Evolutionary conservation across 441 rosid species (phyloP).

Genomic region (Mallotus japonicus): DNA sequence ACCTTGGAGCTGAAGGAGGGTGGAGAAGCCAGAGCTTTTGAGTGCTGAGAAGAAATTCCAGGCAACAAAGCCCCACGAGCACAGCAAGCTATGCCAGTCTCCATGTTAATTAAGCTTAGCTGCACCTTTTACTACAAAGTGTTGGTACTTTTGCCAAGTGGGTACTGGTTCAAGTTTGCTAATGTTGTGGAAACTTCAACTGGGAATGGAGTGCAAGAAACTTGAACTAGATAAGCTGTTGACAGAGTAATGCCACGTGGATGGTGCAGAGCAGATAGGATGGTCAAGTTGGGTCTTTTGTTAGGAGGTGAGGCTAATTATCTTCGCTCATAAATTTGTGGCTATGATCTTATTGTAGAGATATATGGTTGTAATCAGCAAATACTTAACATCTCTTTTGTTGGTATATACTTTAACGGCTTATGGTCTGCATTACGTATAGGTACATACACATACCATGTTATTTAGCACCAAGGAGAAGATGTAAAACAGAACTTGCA

Average conservation of each 20-base stretch:
- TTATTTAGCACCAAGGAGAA: not conserved
- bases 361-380: constrained; percentile 8
- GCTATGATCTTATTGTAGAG: constrained; percentile 33
- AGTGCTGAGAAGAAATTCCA: constrained; percentile 62
- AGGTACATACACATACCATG: not conserved
- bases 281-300: constrained; percentile 14
- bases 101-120: constrained; percentile 44
- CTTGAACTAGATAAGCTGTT: constrained; percentile 49
- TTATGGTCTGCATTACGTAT: constrained; percentile 7
- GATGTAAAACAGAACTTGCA: not conserved
- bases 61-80: constrained; percentile 67
- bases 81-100: constrained; percentile 63
- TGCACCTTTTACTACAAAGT: not conserved
- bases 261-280: constrained; percentile 36
- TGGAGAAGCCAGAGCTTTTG: constrained; percentile 55
- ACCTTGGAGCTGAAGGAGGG: constrained; percentile 69
- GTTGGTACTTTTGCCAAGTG: constrained; percentile 2
- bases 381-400: not conserved
- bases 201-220: constrained; percentile 11
- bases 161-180: constrained; percentile 9
- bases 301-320: constrained; percentile 30
- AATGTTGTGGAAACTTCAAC: constrained; percentile 4
- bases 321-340: constrained; percentile 55
- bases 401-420: constrained; percentile 13
- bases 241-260: constrained; percentile 53